phyloP scores from a whole-genome alignment of 495 filamentous ascomycete genomes.

The Staphylotrichum longicolle region DNA sequence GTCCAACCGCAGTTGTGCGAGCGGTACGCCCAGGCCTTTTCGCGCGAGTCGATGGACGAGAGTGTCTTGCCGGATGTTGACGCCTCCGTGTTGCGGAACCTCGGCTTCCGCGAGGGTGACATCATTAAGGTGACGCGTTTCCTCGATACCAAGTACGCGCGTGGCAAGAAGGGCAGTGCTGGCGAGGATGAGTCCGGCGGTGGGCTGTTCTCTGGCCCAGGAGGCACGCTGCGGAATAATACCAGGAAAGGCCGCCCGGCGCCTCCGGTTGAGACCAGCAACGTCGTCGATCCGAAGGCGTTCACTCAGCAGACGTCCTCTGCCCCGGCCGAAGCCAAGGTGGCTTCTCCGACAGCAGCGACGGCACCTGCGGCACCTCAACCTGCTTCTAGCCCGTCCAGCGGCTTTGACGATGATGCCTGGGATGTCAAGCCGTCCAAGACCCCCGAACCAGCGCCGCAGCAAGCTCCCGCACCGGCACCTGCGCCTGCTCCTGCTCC shows the following conservation, averaged over 20 bases:
- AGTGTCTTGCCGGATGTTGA: conserved; percentile 84
- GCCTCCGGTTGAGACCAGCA: conserved; percentile 76
- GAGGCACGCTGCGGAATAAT: conserved; percentile 85
- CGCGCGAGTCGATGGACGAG: conserved; percentile 92
- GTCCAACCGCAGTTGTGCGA: conserved; percentile 90
- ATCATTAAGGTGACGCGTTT: conserved; percentile 91
- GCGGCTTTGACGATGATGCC: conserved; percentile 93
- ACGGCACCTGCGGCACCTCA: conserved; percentile 31
- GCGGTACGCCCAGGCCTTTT: conserved; percentile 84
- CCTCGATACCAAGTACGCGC: conserved; percentile 76
- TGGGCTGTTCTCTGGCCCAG: conserved; percentile 88
- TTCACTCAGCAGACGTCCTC: conserved; percentile 63
- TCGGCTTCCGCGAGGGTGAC: conserved; percentile 93
- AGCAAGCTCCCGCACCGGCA: conserved; percentile 37
- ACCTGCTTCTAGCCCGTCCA: conserved; percentile 47
- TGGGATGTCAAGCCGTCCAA: conserved; percentile 97
- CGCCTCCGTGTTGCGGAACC: conserved; percentile 71
- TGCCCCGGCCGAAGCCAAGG: conserved; percentile 38
- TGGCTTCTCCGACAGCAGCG: conserved; percentile 45
- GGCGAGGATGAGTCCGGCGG: conserved; percentile 62
- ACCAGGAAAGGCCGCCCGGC: conserved; percentile 90
- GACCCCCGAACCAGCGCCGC: conserved; percentile 40
- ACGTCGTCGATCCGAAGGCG: conserved; percentile 81
- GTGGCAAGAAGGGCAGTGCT: conserved; percentile 61
- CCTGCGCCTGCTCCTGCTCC: conserved; percentile 39